Conservation (phyloP, 805 yeast genomes). For the Suhomyces kilbournensis region DNA sequence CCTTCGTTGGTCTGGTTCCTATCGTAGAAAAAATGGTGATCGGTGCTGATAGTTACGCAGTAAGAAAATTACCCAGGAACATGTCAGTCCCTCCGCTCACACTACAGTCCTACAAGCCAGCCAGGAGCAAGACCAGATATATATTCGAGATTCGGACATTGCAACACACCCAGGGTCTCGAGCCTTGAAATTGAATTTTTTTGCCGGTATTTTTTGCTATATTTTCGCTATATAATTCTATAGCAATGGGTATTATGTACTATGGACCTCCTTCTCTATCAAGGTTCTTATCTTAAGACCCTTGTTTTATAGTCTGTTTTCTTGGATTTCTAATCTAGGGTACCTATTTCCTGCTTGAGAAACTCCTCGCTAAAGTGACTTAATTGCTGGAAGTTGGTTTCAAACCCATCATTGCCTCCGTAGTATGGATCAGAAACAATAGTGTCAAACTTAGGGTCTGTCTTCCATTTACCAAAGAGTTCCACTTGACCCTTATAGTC, state of each 20-base stretch:
- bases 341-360: constrained; percentile 43
- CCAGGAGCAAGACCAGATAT: not conserved
- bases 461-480: constrained; percentile 81
- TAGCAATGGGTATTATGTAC: not conserved
- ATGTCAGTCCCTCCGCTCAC: not conserved
- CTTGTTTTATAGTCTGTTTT: too few relatives aligned
- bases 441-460: constrained; percentile 43
- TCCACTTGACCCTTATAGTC: constrained; percentile 47
- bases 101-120: not conserved
- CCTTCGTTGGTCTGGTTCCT: constrained; percentile 4
- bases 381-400: constrained; percentile 71
- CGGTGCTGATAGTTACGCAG: not conserved
- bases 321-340: not conserved
- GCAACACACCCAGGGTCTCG: not conserved
- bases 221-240: not conserved
- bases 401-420: constrained; percentile 84
- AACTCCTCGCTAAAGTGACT: constrained; percentile 73
- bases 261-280: not conserved
- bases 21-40: constrained; percentile 3
- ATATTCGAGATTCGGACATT: too few relatives aligned
- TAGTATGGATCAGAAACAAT: constrained; percentile 91
- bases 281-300: not conserved
- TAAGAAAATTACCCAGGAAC: not conserved
- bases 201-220: too few relatives aligned
- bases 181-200: not conserved